Evolutionary conservation across 805 yeast species (phyloP), one percentile per base, ranked within the genome.

Genomic region (Komagataella ulmi): DNA sequence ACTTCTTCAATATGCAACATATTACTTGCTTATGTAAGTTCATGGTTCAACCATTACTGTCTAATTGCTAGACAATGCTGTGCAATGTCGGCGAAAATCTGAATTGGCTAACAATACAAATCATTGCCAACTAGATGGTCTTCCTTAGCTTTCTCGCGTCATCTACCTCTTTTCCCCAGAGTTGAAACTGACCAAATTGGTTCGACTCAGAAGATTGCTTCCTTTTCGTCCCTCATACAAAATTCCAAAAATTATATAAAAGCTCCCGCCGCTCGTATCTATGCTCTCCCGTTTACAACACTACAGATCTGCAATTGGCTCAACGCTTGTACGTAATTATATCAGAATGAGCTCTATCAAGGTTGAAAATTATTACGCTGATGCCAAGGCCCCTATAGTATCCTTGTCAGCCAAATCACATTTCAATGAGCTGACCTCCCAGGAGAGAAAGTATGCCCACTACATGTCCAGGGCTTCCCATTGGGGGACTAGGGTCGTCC

Each of bases 401-500:
- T 76, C 82, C 24, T 68, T 88, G 36, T 74, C 83, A 2, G 89
- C 93, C 19, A 79, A 79, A 57, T 68, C 72, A 45, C 89, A 78
- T 65, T 87, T 88, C 58, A 80, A 81, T 17, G 78, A 78, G 48
- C 72, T 88, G 59, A 73, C 85, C 14, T 65, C 69, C 6, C 65
- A 70, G 45, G 83, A 83, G 55, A 77, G 85, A 62, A 72, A 74
- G 53, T 88, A 88, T 61, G 95, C 96, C 18, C 96, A 88, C 68
- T 81, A 80, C 64, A 78, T 88, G 66, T 80, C 90, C 45, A 79
- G 83, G 60, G 96, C 95, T 2, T 80, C 89, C 47, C 95, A 86
- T 63, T 80, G 79, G 67, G 97, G 97, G 44, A 76, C 93, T 8
- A 73, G 93, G 55, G 86, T 82, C 5, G 87, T 85, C 2, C 69